Conservation (phyloP, 352 stramenopile species). For the Pythium aquatile region DNA sequence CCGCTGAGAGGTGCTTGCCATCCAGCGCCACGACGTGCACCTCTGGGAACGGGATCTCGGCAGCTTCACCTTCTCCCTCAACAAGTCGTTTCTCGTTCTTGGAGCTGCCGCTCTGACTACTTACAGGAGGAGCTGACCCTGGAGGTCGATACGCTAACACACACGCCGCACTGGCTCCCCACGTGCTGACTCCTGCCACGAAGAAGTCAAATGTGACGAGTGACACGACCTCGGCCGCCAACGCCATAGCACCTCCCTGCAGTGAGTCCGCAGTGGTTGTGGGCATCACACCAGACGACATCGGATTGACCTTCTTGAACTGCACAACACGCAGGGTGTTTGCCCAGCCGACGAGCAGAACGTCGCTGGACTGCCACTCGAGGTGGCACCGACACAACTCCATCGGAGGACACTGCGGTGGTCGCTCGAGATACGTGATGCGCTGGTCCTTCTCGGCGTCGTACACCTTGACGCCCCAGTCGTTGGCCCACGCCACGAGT, state of each 20-base stretch:
- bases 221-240: conserved; percentile 69
- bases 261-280: conserved; percentile 11
- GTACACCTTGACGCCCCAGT: conserved; percentile 87
- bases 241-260: conserved; percentile 27
- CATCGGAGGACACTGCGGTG: conserved; percentile 75
- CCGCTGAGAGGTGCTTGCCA: conserved; percentile 84
- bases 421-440: conserved; percentile 82
- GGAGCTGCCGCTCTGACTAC: conserved; percentile 8
- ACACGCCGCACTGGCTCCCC: conserved; percentile 53
- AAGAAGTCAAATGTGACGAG: conserved; percentile 86
- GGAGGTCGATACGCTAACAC: conserved; percentile 73
- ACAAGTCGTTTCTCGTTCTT: conserved; percentile 45
- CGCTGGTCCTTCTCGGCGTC: conserved; percentile 69
- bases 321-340: conserved; percentile 75
- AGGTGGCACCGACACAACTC: conserved; percentile 81
- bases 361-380: conserved; percentile 58
- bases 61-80: conserved; percentile 67
- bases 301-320: conserved; percentile 54
- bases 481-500: conserved; percentile 81
- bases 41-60: conserved; percentile 77
- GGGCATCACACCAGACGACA: conserved; percentile 35
- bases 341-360: conserved; percentile 76
- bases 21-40: conserved; percentile 87
- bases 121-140: conserved; percentile 33
- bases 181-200: conserved; percentile 69